A percentile compares a stretch with the other conserved stretches of the same genome.
Evolutionary conservation across 192 early-diverging fungal genomes (phyloP).

Genomic region (Entomortierella chlamydospora): DNA sequence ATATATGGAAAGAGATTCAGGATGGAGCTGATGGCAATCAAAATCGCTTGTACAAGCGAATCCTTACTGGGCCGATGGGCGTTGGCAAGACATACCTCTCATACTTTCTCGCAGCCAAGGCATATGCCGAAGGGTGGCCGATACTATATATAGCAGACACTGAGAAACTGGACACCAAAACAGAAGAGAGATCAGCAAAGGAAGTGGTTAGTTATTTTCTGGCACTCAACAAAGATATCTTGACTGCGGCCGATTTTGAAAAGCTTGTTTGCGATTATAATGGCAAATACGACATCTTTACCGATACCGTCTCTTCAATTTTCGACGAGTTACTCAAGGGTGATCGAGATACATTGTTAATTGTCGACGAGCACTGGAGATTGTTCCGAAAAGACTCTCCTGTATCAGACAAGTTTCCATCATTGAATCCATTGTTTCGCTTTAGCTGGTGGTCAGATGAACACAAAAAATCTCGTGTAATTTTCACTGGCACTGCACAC

Average conservation of each 20-base stretch:
- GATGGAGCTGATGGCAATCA: too few relatives aligned
- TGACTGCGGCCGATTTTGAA: constrained; percentile 26
- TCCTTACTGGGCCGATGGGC: constrained; percentile 28
- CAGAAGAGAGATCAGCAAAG: neutral
- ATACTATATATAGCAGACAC: constrained; percentile 42
- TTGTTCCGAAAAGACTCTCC: constrained; percentile 30
- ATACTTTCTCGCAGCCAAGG: constrained; percentile 18
- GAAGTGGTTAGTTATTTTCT: constrained; percentile 18
- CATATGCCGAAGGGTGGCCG: constrained; percentile 30
- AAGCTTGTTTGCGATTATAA: constrained; percentile 14
- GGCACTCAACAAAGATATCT: constrained; percentile 45
- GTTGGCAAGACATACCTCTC: constrained; percentile 30
- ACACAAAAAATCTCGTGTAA: constrained; percentile 27
- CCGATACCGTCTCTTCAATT: neutral
- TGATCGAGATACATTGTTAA: constrained; percentile 21
- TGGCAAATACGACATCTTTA: neutral
- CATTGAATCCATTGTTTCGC: constrained; percentile 22
- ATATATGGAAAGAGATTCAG: too few relatives aligned
- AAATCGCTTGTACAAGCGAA: too few relatives aligned
- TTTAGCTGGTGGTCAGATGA: constrained; percentile 37
- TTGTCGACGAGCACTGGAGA: constrained; percentile 49
- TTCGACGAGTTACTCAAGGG: constrained; percentile 7
- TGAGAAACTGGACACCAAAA: neutral
- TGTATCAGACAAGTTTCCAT: constrained; percentile 8
- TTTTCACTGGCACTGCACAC: constrained; percentile 35